Conservation (phyloP, 2,329 filamentous ascomycete genomes). For the Hymenoscyphus fructigenus region DNA sequence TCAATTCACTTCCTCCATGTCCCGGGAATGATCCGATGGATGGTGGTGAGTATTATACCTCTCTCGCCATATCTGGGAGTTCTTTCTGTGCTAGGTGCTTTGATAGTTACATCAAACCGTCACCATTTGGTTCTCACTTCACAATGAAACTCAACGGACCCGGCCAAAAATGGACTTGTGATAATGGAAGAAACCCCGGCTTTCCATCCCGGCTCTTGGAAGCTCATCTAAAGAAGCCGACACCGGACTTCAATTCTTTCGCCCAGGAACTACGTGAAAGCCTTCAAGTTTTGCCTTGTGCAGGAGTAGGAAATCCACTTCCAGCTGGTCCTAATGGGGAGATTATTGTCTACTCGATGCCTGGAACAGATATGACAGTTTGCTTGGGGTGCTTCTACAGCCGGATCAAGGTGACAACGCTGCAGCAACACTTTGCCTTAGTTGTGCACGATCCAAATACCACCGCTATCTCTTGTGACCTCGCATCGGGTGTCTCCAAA, state of each 20-base stretch:
- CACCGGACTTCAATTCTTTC: constrained; percentile 4
- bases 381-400: constrained; percentile 10
- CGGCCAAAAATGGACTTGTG: constrained; percentile 9
- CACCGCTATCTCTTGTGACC: constrained; percentile 1
- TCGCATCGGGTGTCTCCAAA: constrained; percentile 5
- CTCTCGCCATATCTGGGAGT: constrained; percentile 4
- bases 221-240: constrained; percentile 3
- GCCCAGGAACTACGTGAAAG: neutral
- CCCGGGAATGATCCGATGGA: constrained; percentile 7
- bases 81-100: constrained; percentile 10
- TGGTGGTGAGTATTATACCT: constrained; percentile 12
- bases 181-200: constrained; percentile 8
- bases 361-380: neutral
- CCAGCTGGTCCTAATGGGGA: neutral
- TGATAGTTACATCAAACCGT: constrained; percentile 8
- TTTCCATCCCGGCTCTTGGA: neutral
- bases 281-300: neutral
- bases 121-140: constrained; percentile 8
- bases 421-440: constrained; percentile 1
- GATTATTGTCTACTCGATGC: constrained; percentile 4
- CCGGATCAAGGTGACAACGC: constrained; percentile 3
- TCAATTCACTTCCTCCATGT: constrained; percentile 7
- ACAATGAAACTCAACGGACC: constrained; percentile 6
- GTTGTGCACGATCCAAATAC: neutral
- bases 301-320: constrained; percentile 1